phyloP scores from a whole-genome alignment of 768 basidiomycete species.

The Leucosporidium scottii region DNA sequence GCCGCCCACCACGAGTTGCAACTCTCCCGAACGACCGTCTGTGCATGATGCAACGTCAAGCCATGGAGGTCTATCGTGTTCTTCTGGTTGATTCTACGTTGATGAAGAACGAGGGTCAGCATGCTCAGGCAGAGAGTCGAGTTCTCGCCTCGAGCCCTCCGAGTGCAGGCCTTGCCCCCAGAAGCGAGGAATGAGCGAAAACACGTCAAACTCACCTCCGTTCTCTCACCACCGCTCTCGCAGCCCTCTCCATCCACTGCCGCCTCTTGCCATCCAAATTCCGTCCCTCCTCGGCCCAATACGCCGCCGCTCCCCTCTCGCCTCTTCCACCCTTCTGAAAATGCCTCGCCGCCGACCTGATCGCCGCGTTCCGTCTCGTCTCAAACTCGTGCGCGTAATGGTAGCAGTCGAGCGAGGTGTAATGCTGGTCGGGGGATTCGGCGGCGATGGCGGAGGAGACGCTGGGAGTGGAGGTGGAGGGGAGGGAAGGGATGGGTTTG shows the following conservation, averaged over 20 bases:
- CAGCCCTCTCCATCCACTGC: slow-evolving; percentile 43
- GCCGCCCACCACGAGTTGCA: slow-evolving; percentile 32
- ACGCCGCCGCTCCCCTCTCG: slow-evolving; percentile 39
- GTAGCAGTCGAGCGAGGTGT: background rate
- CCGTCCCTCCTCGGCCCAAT: slow-evolving; percentile 42
- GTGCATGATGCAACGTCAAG: slow-evolving; percentile 31
- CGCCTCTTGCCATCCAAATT: slow-evolving; percentile 37
- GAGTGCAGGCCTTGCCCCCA: no score
- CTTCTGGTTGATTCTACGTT: slow-evolving; percentile 5
- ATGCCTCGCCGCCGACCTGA: slow-evolving; percentile 40
- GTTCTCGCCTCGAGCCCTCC: no score
- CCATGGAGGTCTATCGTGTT: slow-evolving; percentile 35
- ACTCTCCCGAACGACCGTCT: slow-evolving; percentile 32
- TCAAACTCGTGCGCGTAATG: slow-evolving; percentile 35
- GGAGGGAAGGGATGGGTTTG: no score
- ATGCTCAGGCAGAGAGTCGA: no score
- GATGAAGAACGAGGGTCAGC: no score
- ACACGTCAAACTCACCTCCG: slow-evolving; percentile 37
- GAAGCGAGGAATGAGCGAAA: no score
- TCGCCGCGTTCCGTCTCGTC: slow-evolving; percentile 39
- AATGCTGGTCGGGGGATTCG: no score
- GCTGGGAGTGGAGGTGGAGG: background rate
- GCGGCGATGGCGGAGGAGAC: no score
- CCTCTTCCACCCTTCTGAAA: slow-evolving; percentile 36
- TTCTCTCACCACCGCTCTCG: slow-evolving; percentile 39